Evolutionary conservation across 139 green algal genomes (phyloP).

Genomic region (Trebouxia sp.): DNA sequence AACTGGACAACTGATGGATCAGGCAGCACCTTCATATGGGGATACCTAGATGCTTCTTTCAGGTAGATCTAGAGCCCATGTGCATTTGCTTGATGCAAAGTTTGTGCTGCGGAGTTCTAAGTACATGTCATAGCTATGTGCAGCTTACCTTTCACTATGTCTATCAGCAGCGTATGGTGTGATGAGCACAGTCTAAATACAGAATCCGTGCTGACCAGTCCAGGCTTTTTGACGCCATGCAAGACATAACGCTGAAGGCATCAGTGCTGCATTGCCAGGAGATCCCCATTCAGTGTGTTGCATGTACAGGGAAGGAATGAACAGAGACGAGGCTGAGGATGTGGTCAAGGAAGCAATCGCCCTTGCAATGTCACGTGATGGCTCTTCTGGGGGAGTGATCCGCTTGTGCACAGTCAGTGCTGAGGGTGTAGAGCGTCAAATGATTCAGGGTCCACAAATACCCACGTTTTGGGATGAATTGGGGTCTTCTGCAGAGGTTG

Average conservation of each 20-base stretch:
- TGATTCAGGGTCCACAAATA: conserved; percentile 43
- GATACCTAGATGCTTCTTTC: conserved; percentile 79
- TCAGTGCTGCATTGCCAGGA: too few relatives aligned
- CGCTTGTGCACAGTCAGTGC: conserved; percentile 75
- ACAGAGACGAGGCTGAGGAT: conserved; percentile 70
- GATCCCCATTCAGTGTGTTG: too few relatives aligned
- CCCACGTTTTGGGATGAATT: conserved; percentile 49
- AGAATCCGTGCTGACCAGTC: background rate
- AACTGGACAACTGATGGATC: conserved; percentile 89
- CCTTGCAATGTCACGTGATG: conserved; percentile 84
- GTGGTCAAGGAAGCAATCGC: conserved; percentile 72
- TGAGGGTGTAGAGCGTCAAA: conserved; percentile 52
- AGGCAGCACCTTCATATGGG: conserved; percentile 90
- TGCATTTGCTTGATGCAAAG: too few relatives aligned
- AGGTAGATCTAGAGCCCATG: too few relatives aligned
- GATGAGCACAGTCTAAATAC: too few relatives aligned
- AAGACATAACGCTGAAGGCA: too few relatives aligned
- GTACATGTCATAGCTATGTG: too few relatives aligned
- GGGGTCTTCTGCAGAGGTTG: conserved; percentile 2
- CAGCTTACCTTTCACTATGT: too few relatives aligned
- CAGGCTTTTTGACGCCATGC: background rate
- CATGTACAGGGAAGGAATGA: conserved; percentile 74
- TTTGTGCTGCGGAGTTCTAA: too few relatives aligned
- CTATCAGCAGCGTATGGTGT: too few relatives aligned
- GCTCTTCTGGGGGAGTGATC: conserved; percentile 79